These are phyloP conservation scores for Linum trigynum DNA, from an alignment of 345 rosid genomes.

Conservation along the genomic window DNA sequence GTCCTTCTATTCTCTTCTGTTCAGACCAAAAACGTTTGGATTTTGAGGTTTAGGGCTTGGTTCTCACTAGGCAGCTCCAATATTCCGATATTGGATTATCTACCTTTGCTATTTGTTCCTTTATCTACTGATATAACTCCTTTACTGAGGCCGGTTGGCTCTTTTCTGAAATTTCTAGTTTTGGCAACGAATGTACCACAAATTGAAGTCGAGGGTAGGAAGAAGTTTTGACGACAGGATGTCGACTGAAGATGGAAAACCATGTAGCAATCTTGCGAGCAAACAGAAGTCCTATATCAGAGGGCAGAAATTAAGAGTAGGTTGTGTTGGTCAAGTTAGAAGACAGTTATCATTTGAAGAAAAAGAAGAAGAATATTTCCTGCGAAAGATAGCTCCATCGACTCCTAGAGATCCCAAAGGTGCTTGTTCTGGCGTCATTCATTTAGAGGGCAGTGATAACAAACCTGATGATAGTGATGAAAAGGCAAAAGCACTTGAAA, in stretches of 20 bases:
- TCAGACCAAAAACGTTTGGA: too few species aligned
- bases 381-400: slow-evolving; percentile 38
- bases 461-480: slow-evolving; percentile 17
- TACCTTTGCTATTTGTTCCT: too few species aligned
- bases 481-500: slow-evolving; percentile 12
- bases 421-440: slow-evolving; percentile 22
- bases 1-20: slow-evolving; percentile 12
- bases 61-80: not conserved
- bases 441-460: slow-evolving; percentile 46
- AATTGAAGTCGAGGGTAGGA: slow-evolving; percentile 23
- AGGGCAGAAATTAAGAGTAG: slow-evolving; percentile 12
- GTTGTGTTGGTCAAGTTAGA: slow-evolving; percentile 18
- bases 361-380: slow-evolving; percentile 18
- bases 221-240: not conserved
- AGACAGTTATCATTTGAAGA: slow-evolving; percentile 41
- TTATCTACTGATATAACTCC: too few species aligned
- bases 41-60: not conserved
- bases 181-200: slow-evolving; percentile 47
- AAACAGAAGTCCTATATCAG: slow-evolving; percentile 14
- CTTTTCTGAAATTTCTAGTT: slow-evolving; percentile 10
- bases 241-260: slow-evolving; percentile 7
- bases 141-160: slow-evolving; percentile 17
- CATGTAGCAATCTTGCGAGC: slow-evolving; percentile 21
- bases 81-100: too few species aligned
- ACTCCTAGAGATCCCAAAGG: slow-evolving; percentile 26